Conservation (phyloP, 371 early-diverging fungal species). For the Saksenaea oblongispora region DNA sequence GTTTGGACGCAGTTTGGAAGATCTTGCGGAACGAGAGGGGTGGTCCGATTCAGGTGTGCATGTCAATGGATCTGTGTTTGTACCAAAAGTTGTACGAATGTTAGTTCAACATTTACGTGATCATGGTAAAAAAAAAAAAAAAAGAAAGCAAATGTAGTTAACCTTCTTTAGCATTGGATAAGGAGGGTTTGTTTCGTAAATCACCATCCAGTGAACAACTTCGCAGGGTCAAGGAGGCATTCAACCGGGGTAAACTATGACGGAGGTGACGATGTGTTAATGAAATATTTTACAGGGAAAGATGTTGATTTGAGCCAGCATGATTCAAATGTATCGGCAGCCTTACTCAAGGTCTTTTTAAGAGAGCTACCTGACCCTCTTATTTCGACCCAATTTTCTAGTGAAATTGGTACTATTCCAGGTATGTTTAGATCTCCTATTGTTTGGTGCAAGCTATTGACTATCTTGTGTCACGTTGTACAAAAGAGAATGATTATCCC, state of each 20-base stretch:
- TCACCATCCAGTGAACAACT: slow-evolving; percentile 69
- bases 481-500: background rate
- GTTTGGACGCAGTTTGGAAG: slow-evolving; percentile 37
- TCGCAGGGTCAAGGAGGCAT: slow-evolving; percentile 62
- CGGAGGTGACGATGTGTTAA: background rate
- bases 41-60: background rate
- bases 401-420: slow-evolving; percentile 33
- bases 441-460: background rate
- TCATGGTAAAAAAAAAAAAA: slow-evolving; percentile 24
- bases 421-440: slow-evolving; percentile 17
- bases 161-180: slow-evolving; percentile 60
- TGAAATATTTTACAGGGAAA: slow-evolving; percentile 29
- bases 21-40: slow-evolving; percentile 31
- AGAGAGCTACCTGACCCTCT: slow-evolving; percentile 82
- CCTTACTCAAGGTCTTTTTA: slow-evolving; percentile 84
- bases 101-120: slow-evolving; percentile 31
- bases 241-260: slow-evolving; percentile 58
- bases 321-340: slow-evolving; percentile 82
- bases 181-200: slow-evolving; percentile 89
- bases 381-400: slow-evolving; percentile 54
- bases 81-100: slow-evolving; percentile 35
- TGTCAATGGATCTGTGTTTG: slow-evolving; percentile 15
- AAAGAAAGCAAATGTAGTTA: background rate
- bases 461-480: background rate
- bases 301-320: slow-evolving; percentile 60